Percentiles rank a stretch among this genome's conserved stretches.
phyloP scores from a whole-genome alignment of 345 rosid species.

The Aegle marmelos region DNA sequence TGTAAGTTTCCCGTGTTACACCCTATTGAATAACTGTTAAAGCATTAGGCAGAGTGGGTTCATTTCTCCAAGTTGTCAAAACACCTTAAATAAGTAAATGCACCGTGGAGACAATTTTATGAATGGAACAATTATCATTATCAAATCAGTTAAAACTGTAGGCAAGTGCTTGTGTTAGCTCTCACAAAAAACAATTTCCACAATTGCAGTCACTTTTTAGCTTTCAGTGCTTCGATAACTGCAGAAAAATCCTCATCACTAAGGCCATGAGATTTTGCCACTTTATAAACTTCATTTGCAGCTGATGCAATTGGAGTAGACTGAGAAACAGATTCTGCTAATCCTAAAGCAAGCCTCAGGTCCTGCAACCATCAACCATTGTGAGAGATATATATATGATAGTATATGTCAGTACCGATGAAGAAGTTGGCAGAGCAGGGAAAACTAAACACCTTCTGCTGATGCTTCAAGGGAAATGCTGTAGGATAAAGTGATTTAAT shows the following conservation, averaged over 20 bases:
- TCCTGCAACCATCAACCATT: slow-evolving; percentile 46
- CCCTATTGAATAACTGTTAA: not conserved
- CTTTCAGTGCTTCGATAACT: slow-evolving; percentile 80
- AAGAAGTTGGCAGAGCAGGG: not conserved
- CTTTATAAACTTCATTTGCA: slow-evolving; percentile 81
- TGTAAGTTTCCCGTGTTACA: too few species aligned
- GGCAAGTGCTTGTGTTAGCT: not conserved
- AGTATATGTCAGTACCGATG: not conserved
- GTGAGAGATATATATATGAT: not conserved
- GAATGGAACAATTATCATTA: not conserved
- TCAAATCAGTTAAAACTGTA: not conserved
- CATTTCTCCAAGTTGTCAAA: too few species aligned
- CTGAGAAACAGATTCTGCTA: slow-evolving; percentile 90
- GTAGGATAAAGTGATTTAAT: slow-evolving; percentile 72
- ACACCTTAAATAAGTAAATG: too few species aligned
- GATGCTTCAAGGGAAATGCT: slow-evolving; percentile 90
- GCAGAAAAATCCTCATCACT: slow-evolving; percentile 90
- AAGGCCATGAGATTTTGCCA: slow-evolving; percentile 77
- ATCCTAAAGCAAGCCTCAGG: slow-evolving; percentile 78
- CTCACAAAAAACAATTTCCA: not conserved
- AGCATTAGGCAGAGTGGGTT: too few species aligned
- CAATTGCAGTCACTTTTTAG: slow-evolving; percentile 20
- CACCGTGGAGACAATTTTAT: not conserved
- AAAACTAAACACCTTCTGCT: slow-evolving; percentile 74
- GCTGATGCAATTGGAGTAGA: slow-evolving; percentile 90